A percentile compares a stretch with the other conserved stretches of the same genome.
Conservation (phyloP, 805 yeast genomes). For the Hemisphaericaspora nanyangensis region DNA sequence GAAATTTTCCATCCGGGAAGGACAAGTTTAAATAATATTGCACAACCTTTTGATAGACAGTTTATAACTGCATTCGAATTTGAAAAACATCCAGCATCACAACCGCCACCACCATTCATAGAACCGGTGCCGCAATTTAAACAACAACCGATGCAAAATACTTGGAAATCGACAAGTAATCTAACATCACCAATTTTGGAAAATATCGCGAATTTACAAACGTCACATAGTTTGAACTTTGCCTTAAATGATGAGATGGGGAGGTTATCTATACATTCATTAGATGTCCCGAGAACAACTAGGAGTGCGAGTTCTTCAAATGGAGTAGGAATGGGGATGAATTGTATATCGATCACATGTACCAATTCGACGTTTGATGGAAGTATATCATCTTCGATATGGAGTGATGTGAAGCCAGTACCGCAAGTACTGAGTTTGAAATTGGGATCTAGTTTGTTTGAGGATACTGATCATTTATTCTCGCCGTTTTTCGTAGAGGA, state of each 20-base stretch:
- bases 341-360: background rate
- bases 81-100: too few species aligned
- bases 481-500: constrained; percentile 4
- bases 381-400: background rate
- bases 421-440: background rate
- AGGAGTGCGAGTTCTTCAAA: background rate
- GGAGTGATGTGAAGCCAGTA: background rate
- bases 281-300: background rate
- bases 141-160: too few species aligned
- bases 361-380: background rate
- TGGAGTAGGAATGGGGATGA: too few species aligned
- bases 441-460: background rate
- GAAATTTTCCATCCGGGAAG: too few species aligned
- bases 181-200: background rate
- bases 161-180: background rate
- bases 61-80: too few species aligned
- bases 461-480: constrained; percentile 2
- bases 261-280: background rate
- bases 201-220: background rate
- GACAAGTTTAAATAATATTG: too few species aligned
- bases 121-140: too few species aligned
- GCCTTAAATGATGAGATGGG: background rate
- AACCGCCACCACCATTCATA: too few species aligned
- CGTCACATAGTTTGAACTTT: background rate
- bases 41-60: too few species aligned